Evolutionary conservation across 169 alveolate species (phyloP).

Genomic region (Eimeria maxima): DNA sequence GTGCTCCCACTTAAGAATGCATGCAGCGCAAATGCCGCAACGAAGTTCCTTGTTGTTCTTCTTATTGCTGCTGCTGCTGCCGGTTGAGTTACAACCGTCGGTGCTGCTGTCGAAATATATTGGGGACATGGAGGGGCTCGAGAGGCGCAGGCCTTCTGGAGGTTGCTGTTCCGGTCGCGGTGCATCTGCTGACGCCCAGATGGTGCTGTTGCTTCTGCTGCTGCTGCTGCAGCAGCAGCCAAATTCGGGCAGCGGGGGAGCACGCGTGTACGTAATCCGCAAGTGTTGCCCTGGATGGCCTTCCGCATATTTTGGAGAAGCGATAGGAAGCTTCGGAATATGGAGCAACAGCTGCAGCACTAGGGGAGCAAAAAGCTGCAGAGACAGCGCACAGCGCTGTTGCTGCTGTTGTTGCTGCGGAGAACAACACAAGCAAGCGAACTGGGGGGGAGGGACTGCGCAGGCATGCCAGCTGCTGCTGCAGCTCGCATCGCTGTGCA

Average conservation of each 20-base stretch:
- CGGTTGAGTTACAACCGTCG: not conserved
- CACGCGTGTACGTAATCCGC: constrained; percentile 41
- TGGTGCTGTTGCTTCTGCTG: constrained; percentile 6
- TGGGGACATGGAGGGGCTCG: not conserved
- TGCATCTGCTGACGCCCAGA: not conserved
- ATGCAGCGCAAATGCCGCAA: constrained; percentile 65
- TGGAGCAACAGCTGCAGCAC: constrained; percentile 18
- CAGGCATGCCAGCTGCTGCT: constrained; percentile 57
- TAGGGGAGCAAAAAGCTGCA: constrained; percentile 55
- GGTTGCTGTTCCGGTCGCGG: not conserved
- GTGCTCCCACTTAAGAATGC: constrained; percentile 40
- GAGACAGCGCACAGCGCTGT: constrained; percentile 47
- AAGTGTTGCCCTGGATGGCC: not conserved
- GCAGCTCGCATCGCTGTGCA: not conserved
- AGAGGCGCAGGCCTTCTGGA: constrained; percentile 1
- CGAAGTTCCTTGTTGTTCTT: constrained; percentile 16
- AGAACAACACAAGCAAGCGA: constrained; percentile 15
- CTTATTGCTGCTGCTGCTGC: not conserved
- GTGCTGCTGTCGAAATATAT: not conserved
- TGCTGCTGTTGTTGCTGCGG: constrained; percentile 43
- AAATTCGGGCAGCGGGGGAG: constrained; percentile 53
- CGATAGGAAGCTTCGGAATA: not conserved
- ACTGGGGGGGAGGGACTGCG: constrained; percentile 8
- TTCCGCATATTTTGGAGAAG: not conserved
- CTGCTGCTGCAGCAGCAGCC: constrained; percentile 26